Base-by-base conservation (phyloP, 495 filamentous ascomycete genomes). In the Penicillium bialowiezense region DNA sequence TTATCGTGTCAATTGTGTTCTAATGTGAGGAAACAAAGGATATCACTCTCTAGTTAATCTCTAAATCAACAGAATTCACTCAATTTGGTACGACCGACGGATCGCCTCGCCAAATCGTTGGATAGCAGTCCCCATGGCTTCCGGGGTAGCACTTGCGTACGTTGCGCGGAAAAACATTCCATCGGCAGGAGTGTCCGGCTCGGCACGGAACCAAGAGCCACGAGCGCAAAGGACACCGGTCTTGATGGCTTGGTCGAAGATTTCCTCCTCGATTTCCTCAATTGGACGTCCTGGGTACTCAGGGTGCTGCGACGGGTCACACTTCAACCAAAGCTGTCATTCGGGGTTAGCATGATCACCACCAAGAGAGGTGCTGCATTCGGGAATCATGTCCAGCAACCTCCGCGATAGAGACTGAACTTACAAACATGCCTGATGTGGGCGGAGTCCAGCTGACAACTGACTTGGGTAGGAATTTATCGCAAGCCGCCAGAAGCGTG, bases 141-240 rank as follows among this genome's bases (percentile, higher is more conserved):
- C 32, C 20, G 15, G 28, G 12, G 9, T 44, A 23, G 41, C 41
- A 44, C 41, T 44, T 34, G 41, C 29, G n/a, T 33, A 44, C 13
- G 29, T 44, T 2, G 41, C 23, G 33, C 41, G 41, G 19, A 44
- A 34, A 29, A 44, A 44, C 41, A 44, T 44, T 18, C 29, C 41
- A 5, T 18, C 8, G 6, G 41, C 31, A 9, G 41, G 29, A 4
- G 29, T 44, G 29, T 24, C 17, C 13, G 41, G 41, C 7, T 44
- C 29, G n/a, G 41, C 20, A 26, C 23, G 23, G 23, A 41, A 41
- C 38, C 38, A 41, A 28, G 38, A 13, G 20, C 38, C 38, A 41
- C 38, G 38, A 24, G 38, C 38, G 21, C 38, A 41, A 12, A 41
- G 38, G 12, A 41, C 38, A 20, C 19, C 19, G 12, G 19, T 41